Percentiles rank a stretch among this genome's conserved stretches.
phyloP scores from a whole-genome alignment of 306 rosid genomes.

The Rosa persica region DNA sequence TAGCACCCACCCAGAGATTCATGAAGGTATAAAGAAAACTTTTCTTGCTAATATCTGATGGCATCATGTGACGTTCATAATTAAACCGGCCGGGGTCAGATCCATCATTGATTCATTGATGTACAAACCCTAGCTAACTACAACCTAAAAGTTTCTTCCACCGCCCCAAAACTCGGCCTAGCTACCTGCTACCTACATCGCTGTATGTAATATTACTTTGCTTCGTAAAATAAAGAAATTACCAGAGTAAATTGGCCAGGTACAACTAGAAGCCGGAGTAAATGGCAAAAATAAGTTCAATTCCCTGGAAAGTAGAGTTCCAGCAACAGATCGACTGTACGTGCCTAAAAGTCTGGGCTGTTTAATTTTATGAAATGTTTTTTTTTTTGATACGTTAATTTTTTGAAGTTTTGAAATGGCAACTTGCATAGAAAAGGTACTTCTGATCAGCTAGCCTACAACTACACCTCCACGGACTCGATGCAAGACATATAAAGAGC shows the following conservation, averaged over 20 bases:
- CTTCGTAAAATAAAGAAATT: neutral
- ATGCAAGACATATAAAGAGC: neutral
- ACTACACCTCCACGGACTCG: neutral
- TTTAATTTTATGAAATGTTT: too few relatives aligned
- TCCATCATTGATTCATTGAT: neutral
- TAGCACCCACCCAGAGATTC: neutral
- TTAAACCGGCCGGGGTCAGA: neutral
- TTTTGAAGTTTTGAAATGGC: neutral
- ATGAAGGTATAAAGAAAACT: neutral
- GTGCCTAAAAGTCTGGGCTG: neutral
- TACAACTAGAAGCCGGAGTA: neutral
- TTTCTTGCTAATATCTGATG: neutral
- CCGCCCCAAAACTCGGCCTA: neutral
- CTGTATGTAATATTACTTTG: neutral
- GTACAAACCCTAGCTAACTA: conserved; percentile 2
- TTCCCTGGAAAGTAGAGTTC: neutral
- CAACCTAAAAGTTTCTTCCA: neutral
- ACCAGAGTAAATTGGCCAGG: neutral
- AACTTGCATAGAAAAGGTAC: neutral
- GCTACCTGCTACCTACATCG: neutral
- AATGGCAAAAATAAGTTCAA: neutral
- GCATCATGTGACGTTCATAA: neutral
- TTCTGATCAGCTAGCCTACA: neutral
- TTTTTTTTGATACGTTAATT: too few relatives aligned
- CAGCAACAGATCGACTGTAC: neutral